A percentile compares a stretch with the other conserved stretches of the same genome.
phyloP scores from a whole-genome alignment of 306 rosid species.

The Purshia tridentata region DNA sequence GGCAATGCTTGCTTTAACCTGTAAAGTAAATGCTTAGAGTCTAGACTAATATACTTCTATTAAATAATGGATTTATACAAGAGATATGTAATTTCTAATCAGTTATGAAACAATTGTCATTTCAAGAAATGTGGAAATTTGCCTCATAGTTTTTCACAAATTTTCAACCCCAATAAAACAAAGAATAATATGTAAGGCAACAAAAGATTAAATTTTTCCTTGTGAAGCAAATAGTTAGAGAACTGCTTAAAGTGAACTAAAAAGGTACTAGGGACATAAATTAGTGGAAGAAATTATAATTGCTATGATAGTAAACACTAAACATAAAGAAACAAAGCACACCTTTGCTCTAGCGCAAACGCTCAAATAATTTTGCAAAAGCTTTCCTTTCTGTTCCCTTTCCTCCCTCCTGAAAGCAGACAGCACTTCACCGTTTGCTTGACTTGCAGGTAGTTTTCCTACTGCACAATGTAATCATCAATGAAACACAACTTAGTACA shows the following conservation, averaged over 20 bases:
- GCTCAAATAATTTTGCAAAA: conserved; percentile 44
- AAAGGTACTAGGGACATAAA: background rate
- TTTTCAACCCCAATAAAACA: background rate
- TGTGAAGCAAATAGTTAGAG: background rate
- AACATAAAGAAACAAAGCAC: conserved; percentile 13
- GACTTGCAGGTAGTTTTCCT: conserved; percentile 78
- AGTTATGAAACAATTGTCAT: background rate
- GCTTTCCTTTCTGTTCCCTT: conserved; percentile 45
- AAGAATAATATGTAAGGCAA: background rate
- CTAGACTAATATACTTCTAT: background rate
- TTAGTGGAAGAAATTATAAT: background rate
- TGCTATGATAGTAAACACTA: background rate
- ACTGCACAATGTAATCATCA: conserved; percentile 48
- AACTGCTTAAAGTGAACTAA: background rate
- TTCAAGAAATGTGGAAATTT: too few species aligned
- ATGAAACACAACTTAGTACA: background rate
- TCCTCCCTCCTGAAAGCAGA: conserved; percentile 66
- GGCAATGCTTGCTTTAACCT: conserved; percentile 61
- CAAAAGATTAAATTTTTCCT: background rate
- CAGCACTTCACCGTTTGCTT: conserved; percentile 58
- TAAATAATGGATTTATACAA: background rate
- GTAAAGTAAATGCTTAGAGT: conserved; percentile 27
- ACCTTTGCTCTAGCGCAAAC: conserved; percentile 65
- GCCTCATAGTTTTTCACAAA: background rate
- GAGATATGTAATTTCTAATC: background rate